Percentiles rank a stretch among this genome's conserved stretches.
phyloP scores from a whole-genome alignment of 495 filamentous ascomycete genomes.

The Talaromyces proteolyticus region DNA sequence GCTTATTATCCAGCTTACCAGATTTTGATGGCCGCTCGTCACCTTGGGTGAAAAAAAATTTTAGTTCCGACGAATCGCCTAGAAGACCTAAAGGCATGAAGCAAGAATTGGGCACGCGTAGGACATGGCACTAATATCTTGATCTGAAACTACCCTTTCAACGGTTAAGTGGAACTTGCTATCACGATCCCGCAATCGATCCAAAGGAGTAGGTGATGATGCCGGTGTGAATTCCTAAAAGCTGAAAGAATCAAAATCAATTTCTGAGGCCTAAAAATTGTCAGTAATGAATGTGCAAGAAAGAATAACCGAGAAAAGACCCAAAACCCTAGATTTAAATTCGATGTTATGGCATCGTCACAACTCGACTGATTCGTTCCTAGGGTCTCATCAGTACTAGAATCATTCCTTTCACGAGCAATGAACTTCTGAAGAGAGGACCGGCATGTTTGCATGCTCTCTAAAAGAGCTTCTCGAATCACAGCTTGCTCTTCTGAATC shows the following conservation, averaged over 20 bases:
- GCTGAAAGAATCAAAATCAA: slow-evolving; percentile 22
- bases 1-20: too few species aligned
- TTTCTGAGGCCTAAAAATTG: slow-evolving; percentile 5
- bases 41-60: too few species aligned
- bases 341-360: background rate
- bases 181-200: too few species aligned
- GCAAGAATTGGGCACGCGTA: too few species aligned
- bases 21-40: too few species aligned
- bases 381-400: background rate
- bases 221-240: background rate
- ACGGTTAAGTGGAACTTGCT: too few species aligned
- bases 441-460: background rate
- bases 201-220: background rate
- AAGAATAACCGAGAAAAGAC: background rate
- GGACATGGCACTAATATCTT: too few species aligned
- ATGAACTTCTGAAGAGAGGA: background rate
- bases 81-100: too few species aligned
- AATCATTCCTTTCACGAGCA: background rate
- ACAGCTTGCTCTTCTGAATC: background rate
- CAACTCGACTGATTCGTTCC: background rate
- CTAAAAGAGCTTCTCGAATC: background rate
- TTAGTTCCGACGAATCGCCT: too few species aligned
- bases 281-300: background rate
- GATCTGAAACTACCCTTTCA: too few species aligned
- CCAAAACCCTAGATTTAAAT: background rate